Base-by-base conservation (phyloP, 352 stramenopile species). In the Pythium folliculosum region DNA sequence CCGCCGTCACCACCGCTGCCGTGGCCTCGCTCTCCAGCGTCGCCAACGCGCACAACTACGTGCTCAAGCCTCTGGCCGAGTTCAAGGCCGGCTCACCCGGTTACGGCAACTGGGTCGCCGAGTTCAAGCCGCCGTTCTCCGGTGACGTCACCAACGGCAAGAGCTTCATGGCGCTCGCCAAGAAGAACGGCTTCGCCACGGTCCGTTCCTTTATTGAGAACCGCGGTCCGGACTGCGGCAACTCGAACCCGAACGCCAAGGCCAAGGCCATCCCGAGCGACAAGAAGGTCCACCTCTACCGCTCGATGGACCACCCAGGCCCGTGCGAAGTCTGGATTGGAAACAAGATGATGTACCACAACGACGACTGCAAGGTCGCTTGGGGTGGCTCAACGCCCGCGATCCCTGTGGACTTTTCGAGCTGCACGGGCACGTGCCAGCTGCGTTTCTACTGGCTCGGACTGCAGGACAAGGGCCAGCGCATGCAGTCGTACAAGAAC, bases 381-480 rank as follows among this genome's bases (percentile, higher is more conserved):
- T 67, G 17, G 9, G 52, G 52, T 2, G 23, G 38, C 6, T 32
- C 27, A 32, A 60, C 60, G n/a, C 50, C 60, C 6, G 35, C 22
- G 2, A 55, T 66, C 27, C 49, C 47, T 27, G 60, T 71, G 1
- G 49, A 71, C 50, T 71, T 63, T 45, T 71, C 63, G 12, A 38
- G 37, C 10, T 75, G 68, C 65, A 61, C 32, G 30, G 56, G 56
- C 38, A 51, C 50, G 47, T 75, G 68, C 35, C 50, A 50, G 54
- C 57, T 75, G 32, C 56, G 54, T n/a, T 71, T 75, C 53, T 75
- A 71, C 68, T 71, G 68, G 68, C 57, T 71, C 32, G 68, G 49
- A 8, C 60, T 75, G 38, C 68, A 75, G 51, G 60, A 67, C 60
- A 60, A 67, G 40, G 50, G 60, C 50, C 48, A 67, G 40, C 60